These are phyloP conservation scores for Claviceps arundinis DNA, from an alignment of 2,329 filamentous ascomycete species.

Conservation along the genomic window DNA sequence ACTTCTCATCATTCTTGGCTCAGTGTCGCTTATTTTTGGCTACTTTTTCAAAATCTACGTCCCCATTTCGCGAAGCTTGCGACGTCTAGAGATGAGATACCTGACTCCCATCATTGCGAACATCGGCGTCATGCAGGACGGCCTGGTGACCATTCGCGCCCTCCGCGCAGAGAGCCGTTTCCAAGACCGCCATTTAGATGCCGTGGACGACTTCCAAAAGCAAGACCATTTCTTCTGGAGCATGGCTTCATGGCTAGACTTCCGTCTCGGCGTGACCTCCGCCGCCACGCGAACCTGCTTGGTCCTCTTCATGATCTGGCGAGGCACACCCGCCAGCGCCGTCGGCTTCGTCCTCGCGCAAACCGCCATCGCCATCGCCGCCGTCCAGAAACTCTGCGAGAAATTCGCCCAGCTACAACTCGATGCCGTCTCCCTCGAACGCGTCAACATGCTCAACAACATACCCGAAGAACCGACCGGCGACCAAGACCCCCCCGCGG, in stretches of 20 bases:
- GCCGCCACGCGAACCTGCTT: constrained; percentile 61
- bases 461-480: constrained; percentile 64
- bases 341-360: constrained; percentile 70
- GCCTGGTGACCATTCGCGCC: constrained; percentile 73
- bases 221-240: constrained; percentile 97
- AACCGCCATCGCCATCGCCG: constrained; percentile 22
- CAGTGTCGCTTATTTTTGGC: constrained; percentile 55
- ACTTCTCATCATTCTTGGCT: constrained; percentile 60
- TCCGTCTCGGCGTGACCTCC: constrained; percentile 50
- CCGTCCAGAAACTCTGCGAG: constrained; percentile 48
- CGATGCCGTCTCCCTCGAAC: constrained; percentile 82
- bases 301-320: constrained; percentile 61
- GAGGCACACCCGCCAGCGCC: constrained; percentile 61
- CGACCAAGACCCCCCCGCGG: constrained; percentile 52
- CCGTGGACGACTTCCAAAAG: constrained; percentile 80
- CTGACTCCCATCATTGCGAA: constrained; percentile 83
- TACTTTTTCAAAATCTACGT: constrained; percentile 65
- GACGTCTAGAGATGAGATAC: constrained; percentile 79
- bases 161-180: constrained; percentile 70
- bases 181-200: constrained; percentile 63
- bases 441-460: constrained; percentile 68
- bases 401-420: constrained; percentile 78
- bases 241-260: constrained; percentile 72
- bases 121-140: constrained; percentile 77
- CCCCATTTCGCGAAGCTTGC: constrained; percentile 69